Percentiles rank a stretch among this genome's conserved stretches.
phyloP scores from a whole-genome alignment of 2,329 filamentous ascomycete genomes.

The Penicillium sp. region DNA sequence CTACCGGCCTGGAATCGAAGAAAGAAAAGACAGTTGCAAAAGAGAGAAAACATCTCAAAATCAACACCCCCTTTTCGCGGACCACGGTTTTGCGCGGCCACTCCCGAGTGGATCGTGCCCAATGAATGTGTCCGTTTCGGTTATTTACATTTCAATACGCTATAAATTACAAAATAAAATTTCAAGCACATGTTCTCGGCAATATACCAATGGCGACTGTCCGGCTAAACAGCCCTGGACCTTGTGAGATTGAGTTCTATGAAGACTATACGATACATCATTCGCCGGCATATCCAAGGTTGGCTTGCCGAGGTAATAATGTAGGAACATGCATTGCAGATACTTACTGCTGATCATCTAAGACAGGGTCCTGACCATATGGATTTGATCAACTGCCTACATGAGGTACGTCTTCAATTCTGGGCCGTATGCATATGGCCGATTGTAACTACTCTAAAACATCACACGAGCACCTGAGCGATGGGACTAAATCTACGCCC shows the following conservation, averaged over 20 bases:
- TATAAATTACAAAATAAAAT: background rate
- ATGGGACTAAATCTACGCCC: background rate
- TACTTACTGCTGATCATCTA: background rate
- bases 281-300: background rate
- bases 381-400: background rate
- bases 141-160: background rate
- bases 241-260: background rate
- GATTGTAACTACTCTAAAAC: background rate
- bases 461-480: background rate
- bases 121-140: background rate
- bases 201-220: background rate
- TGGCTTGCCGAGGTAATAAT: background rate
- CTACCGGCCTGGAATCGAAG: background rate
- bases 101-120: constrained; percentile 13
- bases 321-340: background rate
- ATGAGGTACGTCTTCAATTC: background rate
- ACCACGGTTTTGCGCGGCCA: constrained; percentile 10
- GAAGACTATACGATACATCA: background rate
- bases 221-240: background rate
- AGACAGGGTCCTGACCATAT: background rate
- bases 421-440: background rate
- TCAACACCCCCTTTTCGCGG: background rate
- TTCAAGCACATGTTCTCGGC: background rate
- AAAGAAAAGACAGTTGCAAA: background rate
- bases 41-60: background rate